Evolutionary conservation across 2,329 filamentous ascomycete species (phyloP), one percentile per base, ranked within the genome.

Genomic region (Emergomyces africanus): DNA sequence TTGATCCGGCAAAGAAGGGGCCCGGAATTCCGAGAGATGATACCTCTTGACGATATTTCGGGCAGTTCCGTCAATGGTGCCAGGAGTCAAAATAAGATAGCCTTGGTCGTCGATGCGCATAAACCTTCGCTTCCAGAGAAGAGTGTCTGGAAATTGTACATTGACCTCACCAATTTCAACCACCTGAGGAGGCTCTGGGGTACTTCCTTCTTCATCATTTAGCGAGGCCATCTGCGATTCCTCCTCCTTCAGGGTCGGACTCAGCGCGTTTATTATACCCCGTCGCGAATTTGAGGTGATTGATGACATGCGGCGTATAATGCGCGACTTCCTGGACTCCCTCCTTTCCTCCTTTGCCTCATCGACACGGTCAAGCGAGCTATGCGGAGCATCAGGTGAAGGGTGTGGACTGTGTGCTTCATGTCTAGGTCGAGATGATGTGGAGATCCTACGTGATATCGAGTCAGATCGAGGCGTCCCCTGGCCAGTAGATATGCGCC

Each of bases 51-150:
- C 83, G 75, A 78, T 81, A 78, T 71, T 83, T 76, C 73, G 81
- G 74, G 69, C 78, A 66, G 64, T 82, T 54, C 80, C 78, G 64
- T 83, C 82, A 23, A 84, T 81, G 62, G 84, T 84, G 20, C 86
- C 81, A 9, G 85, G 81, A 48, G 86, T 88, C 62, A 99, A 81
- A 60, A 95, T 85, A 44, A 99, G 77, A 72, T 88, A 90, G 20
- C 92, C 94, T 61, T 87, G 81, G 9, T 85, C 83, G 71, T 97
- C 91, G 59, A 99, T 83, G 64, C 87, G 87, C 74, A 96, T 85
- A 67, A 87, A 90, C 61, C 94, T 85, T 58, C 92, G 87, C 77
- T 97, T 99, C 94, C 94, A 99, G 14, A 99, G 80, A 53, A 99
- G 79, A 58, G 90, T 95, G 70, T 97, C 92, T 0, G 94, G 94